phyloP scores from a whole-genome alignment of 306 rosid genomes.

The Notholithocarpus densiflorus region DNA sequence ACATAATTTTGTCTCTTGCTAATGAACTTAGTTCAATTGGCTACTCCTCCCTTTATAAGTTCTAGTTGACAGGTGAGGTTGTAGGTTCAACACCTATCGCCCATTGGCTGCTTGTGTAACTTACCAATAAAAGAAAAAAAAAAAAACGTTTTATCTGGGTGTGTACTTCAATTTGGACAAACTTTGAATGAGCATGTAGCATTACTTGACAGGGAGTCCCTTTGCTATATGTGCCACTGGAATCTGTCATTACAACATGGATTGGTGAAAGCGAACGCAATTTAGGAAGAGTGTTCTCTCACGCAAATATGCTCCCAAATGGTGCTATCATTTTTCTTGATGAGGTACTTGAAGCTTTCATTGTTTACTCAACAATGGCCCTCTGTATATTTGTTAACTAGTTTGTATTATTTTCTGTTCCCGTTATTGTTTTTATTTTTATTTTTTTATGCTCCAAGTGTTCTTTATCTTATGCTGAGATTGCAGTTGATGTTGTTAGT shows the following conservation, averaged over 20 bases:
- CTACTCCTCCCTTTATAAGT: too few relatives aligned
- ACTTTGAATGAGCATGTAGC: constrained; percentile 18
- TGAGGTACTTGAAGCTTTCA: constrained; percentile 48
- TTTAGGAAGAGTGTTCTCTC: constrained; percentile 74
- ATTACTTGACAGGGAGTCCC: constrained; percentile 71
- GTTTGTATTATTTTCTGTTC: not conserved
- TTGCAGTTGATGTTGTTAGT: not conserved
- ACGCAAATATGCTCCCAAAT: constrained; percentile 60
- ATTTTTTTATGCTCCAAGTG: not conserved
- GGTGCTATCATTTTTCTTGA: constrained; percentile 90
- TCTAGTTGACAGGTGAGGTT: too few relatives aligned
- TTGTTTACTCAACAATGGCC: constrained; percentile 4
- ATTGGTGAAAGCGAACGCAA: constrained; percentile 89
- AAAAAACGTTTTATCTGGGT: not conserved
- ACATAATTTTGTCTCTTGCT: not conserved
- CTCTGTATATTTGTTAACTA: not conserved
- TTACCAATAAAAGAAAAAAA: too few relatives aligned
- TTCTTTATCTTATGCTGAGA: not conserved
- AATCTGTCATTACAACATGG: constrained; percentile 72
- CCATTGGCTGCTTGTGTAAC: too few relatives aligned
- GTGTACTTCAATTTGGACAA: not conserved
- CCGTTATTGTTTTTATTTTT: not conserved
- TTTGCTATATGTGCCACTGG: constrained; percentile 82
- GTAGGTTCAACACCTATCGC: too few relatives aligned
- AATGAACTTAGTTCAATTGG: too few relatives aligned